A percentile compares a stretch with the other conserved stretches of the same genome.
These are phyloP conservation scores for Aspergillus brunneoviolaceus DNA, from an alignment of 2,329 filamentous ascomycete genomes.

Conservation along the genomic window DNA sequence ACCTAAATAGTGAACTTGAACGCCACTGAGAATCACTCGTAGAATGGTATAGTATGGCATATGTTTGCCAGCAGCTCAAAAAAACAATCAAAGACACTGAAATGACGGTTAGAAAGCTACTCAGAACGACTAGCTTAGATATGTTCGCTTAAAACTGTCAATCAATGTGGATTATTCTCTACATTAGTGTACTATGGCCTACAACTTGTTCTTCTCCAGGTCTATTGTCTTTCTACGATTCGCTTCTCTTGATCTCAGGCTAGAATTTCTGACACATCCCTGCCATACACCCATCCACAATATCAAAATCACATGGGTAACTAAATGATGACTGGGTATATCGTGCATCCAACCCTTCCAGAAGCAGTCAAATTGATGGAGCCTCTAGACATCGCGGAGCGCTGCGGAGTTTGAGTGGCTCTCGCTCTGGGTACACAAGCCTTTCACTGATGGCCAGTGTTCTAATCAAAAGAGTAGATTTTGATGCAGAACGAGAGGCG, in stretches of 20 bases:
- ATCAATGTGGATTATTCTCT: neutral
- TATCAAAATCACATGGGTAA: neutral
- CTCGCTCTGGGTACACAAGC: neutral
- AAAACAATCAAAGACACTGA: neutral
- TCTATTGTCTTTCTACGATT: neutral
- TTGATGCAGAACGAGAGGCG: neutral
- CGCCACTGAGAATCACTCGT: no score
- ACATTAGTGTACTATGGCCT: neutral
- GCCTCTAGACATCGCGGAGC: neutral
- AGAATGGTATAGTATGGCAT: no score
- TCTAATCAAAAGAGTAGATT: neutral
- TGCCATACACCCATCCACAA: neutral
- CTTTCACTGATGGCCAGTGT: neutral
- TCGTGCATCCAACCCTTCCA: neutral
- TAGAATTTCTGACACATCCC: neutral
- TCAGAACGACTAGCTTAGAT: neutral
- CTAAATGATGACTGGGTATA: neutral
- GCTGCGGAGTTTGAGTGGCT: neutral
- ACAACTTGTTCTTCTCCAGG: neutral
- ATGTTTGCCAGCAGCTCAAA: no score
- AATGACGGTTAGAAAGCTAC: neutral
- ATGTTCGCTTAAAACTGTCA: neutral
- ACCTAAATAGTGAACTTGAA: no score
- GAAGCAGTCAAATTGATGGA: neutral
- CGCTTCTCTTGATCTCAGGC: neutral